These are phyloP conservation scores for Hyaloscypha finlandica DNA, from an alignment of 495 filamentous ascomycete genomes.

Conservation along the genomic window DNA sequence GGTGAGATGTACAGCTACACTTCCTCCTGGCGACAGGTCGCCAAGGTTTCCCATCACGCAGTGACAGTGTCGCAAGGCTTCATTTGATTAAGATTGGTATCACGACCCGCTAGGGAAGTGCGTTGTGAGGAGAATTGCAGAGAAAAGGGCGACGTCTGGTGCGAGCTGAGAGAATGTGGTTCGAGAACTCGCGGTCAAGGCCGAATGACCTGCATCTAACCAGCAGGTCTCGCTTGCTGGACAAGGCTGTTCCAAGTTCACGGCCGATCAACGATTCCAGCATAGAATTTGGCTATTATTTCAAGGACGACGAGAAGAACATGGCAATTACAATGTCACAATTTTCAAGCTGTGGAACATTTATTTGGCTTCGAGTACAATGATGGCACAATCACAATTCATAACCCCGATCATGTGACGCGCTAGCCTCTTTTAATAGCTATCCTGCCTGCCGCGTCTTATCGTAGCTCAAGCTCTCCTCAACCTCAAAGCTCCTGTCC, in stretches of 20 bases:
- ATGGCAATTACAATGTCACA: neutral
- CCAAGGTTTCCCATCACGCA: slow-evolving; percentile 70
- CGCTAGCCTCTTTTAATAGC: slow-evolving; percentile 1
- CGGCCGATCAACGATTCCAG: neutral
- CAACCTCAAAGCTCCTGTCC: slow-evolving; percentile 12
- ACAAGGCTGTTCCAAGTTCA: slow-evolving; percentile 4
- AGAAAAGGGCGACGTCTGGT: neutral
- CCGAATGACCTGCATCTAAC: neutral
- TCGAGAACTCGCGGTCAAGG: slow-evolving; percentile 1
- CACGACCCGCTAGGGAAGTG: slow-evolving; percentile 1
- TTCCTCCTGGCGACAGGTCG: slow-evolving; percentile 82
- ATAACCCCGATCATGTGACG: neutral
- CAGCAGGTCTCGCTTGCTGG: slow-evolving; percentile 7
- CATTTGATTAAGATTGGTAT: slow-evolving; percentile 26
- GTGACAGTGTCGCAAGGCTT: slow-evolving; percentile 22
- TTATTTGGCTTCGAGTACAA: neutral
- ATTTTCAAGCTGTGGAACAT: neutral
- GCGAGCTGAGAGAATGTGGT: neutral
- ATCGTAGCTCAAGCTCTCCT: slow-evolving; percentile 12
- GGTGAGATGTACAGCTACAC: slow-evolving; percentile 69
- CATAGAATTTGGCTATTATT: neutral
- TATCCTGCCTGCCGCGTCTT: slow-evolving; percentile 7
- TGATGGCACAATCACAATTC: neutral
- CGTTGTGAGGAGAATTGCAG: neutral
- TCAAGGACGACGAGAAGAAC: neutral